Conservation (phyloP, 2,329 filamentous ascomycete genomes). For the Alternaria tenuissima region DNA sequence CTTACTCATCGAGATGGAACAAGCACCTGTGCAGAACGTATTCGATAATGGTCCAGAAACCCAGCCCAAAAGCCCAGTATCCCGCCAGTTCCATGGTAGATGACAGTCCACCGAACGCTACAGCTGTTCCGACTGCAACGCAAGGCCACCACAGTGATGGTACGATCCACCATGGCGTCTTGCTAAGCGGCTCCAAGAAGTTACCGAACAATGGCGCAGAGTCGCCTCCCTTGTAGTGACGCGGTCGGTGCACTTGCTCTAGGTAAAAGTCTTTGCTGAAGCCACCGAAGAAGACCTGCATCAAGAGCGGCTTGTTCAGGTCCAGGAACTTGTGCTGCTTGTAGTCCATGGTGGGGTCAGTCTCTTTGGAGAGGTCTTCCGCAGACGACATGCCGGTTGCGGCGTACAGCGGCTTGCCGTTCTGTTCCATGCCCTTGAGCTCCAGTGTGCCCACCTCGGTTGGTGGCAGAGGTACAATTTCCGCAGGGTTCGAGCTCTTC, state of each 20-base stretch:
- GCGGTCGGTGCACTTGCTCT: conserved; percentile 91
- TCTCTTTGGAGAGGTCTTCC: conserved; percentile 87
- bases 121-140: conserved; percentile 74
- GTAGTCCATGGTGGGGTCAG: conserved; percentile 78
- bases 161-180: conserved; percentile 93
- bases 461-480: conserved; percentile 63
- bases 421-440: conserved; percentile 57
- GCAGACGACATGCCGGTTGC: conserved; percentile 87
- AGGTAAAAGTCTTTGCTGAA: conserved; percentile 98
- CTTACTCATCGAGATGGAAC: conserved; percentile 92
- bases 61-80: conserved; percentile 76
- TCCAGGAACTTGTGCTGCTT: conserved; percentile 94
- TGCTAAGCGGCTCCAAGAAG: conserved; percentile 95
- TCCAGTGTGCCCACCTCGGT: conserved; percentile 59
- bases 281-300: conserved; percentile 86
- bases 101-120: conserved; percentile 68
- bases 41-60: conserved; percentile 88
- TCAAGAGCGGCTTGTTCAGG: conserved; percentile 80
- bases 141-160: conserved; percentile 86
- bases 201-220: conserved; percentile 97
- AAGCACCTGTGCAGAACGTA: conserved; percentile 88
- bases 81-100: conserved; percentile 55
- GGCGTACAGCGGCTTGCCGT: conserved; percentile 61
- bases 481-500: conserved; percentile 57
- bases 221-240: conserved; percentile 92